Evolutionary conservation across 2,329 filamentous ascomycete species (phyloP).

Genomic region (Thermomyces lanuginosus): DNA sequence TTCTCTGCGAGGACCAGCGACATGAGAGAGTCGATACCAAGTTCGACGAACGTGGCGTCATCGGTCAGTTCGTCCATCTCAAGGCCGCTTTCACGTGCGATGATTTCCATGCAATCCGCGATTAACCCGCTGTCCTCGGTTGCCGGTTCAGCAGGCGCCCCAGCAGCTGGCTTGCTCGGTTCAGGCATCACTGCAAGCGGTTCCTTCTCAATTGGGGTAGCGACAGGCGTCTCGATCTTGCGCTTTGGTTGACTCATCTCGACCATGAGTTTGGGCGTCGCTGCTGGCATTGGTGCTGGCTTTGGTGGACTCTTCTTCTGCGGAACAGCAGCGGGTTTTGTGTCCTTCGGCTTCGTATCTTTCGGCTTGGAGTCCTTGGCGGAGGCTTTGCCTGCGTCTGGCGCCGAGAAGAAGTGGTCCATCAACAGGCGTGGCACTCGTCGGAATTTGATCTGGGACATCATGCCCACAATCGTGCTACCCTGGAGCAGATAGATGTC

Average conservation of each 20-base stretch:
- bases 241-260: no score
- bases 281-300: not conserved
- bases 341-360: no score
- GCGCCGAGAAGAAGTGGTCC: conserved; percentile 1
- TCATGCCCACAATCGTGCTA: conserved; percentile 6
- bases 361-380: no score
- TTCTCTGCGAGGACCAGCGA: conserved; percentile 15
- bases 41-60: conserved; percentile 6
- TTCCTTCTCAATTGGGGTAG: not conserved
- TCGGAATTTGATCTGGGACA: conserved; percentile 4
- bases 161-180: not conserved
- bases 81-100: conserved; percentile 1
- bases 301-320: not conserved
- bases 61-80: conserved; percentile 1
- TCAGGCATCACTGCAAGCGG: not conserved
- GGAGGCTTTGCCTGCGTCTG: not conserved
- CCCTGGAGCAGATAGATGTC: conserved; percentile 12
- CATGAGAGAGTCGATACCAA: conserved; percentile 21
- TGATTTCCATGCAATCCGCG: not conserved
- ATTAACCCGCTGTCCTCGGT: not conserved
- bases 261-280: not conserved
- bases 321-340: not conserved
- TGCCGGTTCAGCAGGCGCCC: not conserved
- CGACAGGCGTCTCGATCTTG: no score
- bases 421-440: conserved; percentile 6